phyloP scores from a whole-genome alignment of 179 eudicot genomes.

The Camellia oleifera region DNA sequence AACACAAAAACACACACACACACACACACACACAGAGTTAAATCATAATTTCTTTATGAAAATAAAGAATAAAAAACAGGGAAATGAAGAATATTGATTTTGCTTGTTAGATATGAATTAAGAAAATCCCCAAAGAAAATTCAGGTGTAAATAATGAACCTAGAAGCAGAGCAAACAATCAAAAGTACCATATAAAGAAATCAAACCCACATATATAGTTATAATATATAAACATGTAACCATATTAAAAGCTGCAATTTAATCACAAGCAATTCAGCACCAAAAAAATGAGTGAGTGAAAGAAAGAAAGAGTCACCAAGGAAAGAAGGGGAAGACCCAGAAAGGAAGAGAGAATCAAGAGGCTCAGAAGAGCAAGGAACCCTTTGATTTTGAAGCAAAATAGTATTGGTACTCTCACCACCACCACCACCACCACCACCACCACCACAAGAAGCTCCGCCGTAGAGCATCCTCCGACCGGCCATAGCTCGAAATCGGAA shows the following conservation, averaged over 20 bases:
- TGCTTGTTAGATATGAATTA: background rate
- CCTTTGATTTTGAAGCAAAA: slow-evolving; percentile 33
- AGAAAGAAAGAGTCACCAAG: slow-evolving; percentile 35
- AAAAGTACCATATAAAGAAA: background rate
- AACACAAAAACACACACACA: background rate
- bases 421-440: slow-evolving; percentile 22
- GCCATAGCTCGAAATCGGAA: slow-evolving; percentile 19
- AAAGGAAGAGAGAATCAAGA: slow-evolving; percentile 47
- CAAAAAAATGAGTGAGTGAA: background rate
- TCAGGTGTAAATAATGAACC: background rate
- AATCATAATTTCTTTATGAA: background rate
- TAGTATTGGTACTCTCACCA: slow-evolving; percentile 15
- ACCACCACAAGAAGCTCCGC: slow-evolving; percentile 16
- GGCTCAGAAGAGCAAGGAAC: slow-evolving; percentile 33
- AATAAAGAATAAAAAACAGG: background rate
- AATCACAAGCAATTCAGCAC: background rate
- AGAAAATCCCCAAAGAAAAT: background rate
- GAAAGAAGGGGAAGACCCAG: slow-evolving; percentile 58
- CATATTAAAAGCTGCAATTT: background rate
- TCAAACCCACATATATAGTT: background rate
- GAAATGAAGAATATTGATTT: background rate
- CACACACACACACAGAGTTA: background rate
- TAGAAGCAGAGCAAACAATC: background rate
- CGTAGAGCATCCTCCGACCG: slow-evolving; percentile 26
- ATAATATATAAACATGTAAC: background rate